Evolutionary conservation across 208 protist genomes (phyloP).

Genomic region (Lotmaria passim): DNA sequence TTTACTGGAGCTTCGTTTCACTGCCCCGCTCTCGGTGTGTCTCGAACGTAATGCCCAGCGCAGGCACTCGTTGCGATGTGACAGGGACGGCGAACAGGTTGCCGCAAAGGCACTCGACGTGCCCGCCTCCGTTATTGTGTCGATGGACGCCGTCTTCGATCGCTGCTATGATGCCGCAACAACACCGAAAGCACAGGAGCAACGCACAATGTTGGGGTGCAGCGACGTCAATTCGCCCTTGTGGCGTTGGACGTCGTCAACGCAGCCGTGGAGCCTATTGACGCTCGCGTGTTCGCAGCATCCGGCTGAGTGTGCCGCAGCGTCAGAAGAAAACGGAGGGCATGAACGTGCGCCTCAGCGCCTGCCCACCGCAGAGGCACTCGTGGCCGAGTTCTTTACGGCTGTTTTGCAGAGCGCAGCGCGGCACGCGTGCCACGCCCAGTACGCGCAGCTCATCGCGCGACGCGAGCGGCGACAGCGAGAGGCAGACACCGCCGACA

Average conservation of each 20-base stretch:
- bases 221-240: not conserved
- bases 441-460: constrained; percentile 1
- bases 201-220: not conserved
- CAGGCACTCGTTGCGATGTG: not conserved
- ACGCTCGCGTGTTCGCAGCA: constrained; percentile 7
- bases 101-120: constrained; percentile 27
- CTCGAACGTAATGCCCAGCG: constrained; percentile 46
- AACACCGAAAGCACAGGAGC: not conserved
- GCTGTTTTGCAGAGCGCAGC: constrained; percentile 11
- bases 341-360: not conserved
- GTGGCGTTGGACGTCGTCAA: constrained; percentile 37
- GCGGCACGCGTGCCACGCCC: not conserved
- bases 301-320: not conserved
- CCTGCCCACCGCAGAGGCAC: not conserved
- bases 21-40: constrained; percentile 48
- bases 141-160: constrained; percentile 66
- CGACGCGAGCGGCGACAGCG: not conserved
- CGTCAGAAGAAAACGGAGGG: not conserved
- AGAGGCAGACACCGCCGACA: not conserved
- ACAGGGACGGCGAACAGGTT: not conserved
- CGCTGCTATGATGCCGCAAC: not conserved
- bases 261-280: constrained; percentile 33
- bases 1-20: constrained; percentile 59
- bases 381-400: constrained; percentile 20
- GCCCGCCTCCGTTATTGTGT: constrained; percentile 51